These are phyloP conservation scores for Sporisorium graminicola DNA, from an alignment of 1,284 basidiomycete genomes.

Conservation along the genomic window DNA sequence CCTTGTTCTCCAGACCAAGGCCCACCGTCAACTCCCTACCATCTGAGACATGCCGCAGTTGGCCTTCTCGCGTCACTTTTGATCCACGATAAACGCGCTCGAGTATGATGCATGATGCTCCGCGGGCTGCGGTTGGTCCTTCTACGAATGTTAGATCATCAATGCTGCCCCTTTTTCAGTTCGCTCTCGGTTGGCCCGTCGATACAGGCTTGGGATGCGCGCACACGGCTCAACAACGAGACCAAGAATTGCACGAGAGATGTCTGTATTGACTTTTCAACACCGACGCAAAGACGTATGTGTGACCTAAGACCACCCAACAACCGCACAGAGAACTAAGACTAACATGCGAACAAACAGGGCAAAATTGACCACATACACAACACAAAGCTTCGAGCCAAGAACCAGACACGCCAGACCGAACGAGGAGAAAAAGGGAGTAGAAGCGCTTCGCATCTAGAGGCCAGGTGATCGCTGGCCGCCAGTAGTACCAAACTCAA, in stretches of 20 bases:
- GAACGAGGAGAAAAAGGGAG: background rate
- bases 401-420: slow-evolving; percentile 5
- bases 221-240: background rate
- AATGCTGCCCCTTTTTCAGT: background rate
- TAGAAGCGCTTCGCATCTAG: slow-evolving; percentile 1
- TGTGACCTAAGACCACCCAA: slow-evolving; percentile 21
- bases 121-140: background rate
- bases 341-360: slow-evolving; percentile 15
- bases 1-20: too few relatives aligned
- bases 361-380: background rate
- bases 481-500: background rate
- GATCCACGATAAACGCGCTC: too few relatives aligned
- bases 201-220: background rate
- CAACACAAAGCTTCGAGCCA: slow-evolving; percentile 3
- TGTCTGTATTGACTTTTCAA: slow-evolving; percentile 18
- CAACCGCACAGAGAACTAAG: background rate
- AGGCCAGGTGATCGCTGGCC: too few relatives aligned
- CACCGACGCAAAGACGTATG: slow-evolving; percentile 7
- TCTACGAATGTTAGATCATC: background rate
- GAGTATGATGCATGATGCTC: too few relatives aligned
- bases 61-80: too few relatives aligned
- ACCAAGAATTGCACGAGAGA: background rate
- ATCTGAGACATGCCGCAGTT: too few relatives aligned
- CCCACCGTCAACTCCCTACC: too few relatives aligned
- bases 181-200: background rate